Base-by-base conservation (phyloP, 2,329 filamentous ascomycete species). In the Aspergillus eucalypticola region DNA sequence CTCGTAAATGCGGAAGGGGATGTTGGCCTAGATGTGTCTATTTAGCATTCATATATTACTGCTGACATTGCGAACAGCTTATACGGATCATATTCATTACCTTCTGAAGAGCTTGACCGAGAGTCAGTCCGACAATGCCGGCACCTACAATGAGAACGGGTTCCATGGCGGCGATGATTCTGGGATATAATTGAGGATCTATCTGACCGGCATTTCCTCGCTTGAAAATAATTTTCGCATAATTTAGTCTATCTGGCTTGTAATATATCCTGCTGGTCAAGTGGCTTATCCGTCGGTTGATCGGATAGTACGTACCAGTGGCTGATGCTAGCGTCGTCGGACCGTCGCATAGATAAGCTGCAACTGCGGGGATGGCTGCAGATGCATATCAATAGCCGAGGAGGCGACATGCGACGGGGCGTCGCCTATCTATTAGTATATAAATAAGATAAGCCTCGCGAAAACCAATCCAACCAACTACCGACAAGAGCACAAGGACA, bases 1-100 rank as follows among this genome's bases (percentile, higher is more conserved):
- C 29, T 74, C 72, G 58, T 66, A 73, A 15, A 74, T 69, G 38
- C 66, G 58, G 38, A 71, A 74, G 32, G 72, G 69, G 29, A 74
- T 73, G 13, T 65, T 65, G 55, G 63, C 67, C 58, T 72, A 54
- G 17, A 19, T 8, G 15, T 1, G 4, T 11, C 8, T 13, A 35
- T 13, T 42, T 19, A 42, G 39, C 39, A 42, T 11, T 29, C 8
- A 11, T 13, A 8, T 8, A 8, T 27, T 27, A 27, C 11, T 35
- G 32, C 11, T 15, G 11, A 6, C 1, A 35, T 35, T 5, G 5
- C 11, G 5, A 6, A 15, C 19, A 51, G 10, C 8, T 27, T 27
- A 27, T 27, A 27, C 25, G 7, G 25, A 25, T 0, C 1, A 5
- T 1, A 3, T 11, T 11, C 4, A 21, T 6, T 42, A 64, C 64